phyloP scores from a whole-genome alignment of 495 filamentous ascomycete genomes.

The Corynascus novoguineensis region DNA sequence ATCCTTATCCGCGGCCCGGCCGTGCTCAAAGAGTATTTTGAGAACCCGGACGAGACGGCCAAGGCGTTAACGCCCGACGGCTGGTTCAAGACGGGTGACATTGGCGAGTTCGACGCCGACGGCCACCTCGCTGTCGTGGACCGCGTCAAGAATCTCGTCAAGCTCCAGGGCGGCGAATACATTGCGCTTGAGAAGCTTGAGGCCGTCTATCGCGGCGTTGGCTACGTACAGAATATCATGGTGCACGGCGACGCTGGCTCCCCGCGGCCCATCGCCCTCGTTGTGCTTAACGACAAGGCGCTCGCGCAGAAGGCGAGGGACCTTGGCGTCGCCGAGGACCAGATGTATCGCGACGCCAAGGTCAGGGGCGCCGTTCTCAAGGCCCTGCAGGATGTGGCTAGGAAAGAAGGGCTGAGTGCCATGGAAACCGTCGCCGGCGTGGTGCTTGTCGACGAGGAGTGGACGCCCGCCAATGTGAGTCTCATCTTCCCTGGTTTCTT shows the following conservation, averaged over 20 bases:
- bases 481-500: background rate
- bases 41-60: conserved; percentile 73
- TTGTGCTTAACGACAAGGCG: conserved; percentile 51
- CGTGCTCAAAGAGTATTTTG: conserved; percentile 71
- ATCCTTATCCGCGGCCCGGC: conserved; percentile 68
- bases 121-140: conserved; percentile 85
- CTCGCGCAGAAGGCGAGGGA: conserved; percentile 48
- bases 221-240: conserved; percentile 54
- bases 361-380: conserved; percentile 48
- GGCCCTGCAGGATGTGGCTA: conserved; percentile 48
- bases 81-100: conserved; percentile 91
- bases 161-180: conserved; percentile 61
- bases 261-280: conserved; percentile 52
- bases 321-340: conserved; percentile 45
- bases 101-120: conserved; percentile 64
- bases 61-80: conserved; percentile 77
- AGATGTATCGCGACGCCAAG: conserved; percentile 41
- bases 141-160: conserved; percentile 80
- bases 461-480: conserved; percentile 60
- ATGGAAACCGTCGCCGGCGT: conserved; percentile 58
- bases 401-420: conserved; percentile 45
- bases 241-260: conserved; percentile 50
- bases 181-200: conserved; percentile 64
- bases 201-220: conserved; percentile 53
- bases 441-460: conserved; percentile 59